Conservation (phyloP, 768 basidiomycete species). For the Agaricus blazei region DNA sequence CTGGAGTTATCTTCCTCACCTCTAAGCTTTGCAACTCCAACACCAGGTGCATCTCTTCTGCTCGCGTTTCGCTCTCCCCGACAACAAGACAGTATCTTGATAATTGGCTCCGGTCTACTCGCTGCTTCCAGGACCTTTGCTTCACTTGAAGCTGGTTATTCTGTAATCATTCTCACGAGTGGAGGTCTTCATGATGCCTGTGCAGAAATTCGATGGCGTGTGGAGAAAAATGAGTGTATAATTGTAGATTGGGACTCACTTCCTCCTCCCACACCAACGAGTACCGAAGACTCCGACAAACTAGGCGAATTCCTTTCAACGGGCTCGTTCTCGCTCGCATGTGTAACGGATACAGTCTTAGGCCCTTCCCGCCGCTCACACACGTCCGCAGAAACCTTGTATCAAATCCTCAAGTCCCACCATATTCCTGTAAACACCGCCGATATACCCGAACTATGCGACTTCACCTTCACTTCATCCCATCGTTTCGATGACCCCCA, state of each 20-base stretch:
- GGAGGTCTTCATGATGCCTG: slow-evolving; percentile 48
- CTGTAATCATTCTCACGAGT: slow-evolving; percentile 58
- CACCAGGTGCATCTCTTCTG: slow-evolving; percentile 68
- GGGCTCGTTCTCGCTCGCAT: slow-evolving; percentile 45
- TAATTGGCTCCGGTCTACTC: slow-evolving; percentile 74
- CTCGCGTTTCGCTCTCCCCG: slow-evolving; percentile 64
- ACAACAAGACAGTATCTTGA: slow-evolving; percentile 49
- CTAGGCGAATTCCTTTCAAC: slow-evolving; percentile 43
- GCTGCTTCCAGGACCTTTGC: slow-evolving; percentile 83
- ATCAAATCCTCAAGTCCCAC: slow-evolving; percentile 45
- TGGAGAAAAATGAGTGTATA: slow-evolving; percentile 45
- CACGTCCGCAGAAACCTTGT: slow-evolving; percentile 54
- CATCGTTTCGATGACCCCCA: slow-evolving; percentile 68
- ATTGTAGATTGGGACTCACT: slow-evolving; percentile 52
- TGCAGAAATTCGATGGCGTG: slow-evolving; percentile 69
- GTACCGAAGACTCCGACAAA: slow-evolving; percentile 31
- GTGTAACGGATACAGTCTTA: slow-evolving; percentile 76
- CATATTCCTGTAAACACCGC: slow-evolving; percentile 82
- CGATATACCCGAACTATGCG: slow-evolving; percentile 81
- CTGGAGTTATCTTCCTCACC: slow-evolving; percentile 1
- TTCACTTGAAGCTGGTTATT: slow-evolving; percentile 74
- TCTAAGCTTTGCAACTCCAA: slow-evolving; percentile 32
- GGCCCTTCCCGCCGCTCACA: slow-evolving; percentile 35
- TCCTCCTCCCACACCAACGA: slow-evolving; percentile 26
- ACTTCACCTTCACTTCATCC: slow-evolving; percentile 82